Base-by-base conservation (phyloP, 345 rosid species). In the Euphorbia tirucalli region DNA sequence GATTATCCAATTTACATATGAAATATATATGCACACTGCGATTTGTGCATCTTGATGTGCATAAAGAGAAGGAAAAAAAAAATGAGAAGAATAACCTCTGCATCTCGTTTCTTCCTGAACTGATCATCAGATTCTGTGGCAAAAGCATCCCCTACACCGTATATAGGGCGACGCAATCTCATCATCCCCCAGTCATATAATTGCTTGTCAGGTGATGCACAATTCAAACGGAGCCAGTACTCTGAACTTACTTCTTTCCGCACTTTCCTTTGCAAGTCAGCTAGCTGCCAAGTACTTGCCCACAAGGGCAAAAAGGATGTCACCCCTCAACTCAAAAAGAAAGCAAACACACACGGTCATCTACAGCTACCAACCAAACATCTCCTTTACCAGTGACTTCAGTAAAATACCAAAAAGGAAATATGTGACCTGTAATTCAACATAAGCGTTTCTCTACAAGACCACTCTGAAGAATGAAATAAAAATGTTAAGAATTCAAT, bases 101-200 rank as follows among this genome's bases (percentile, higher is more conserved):
- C 87, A 85, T 93, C 98, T 65, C 97, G 93, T 83, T 91, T 93
- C 90, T 91, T 91, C 68, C 97, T 83, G 74, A 89, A 85, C 72
- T 89, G 94, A 74, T 96, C 97, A 82, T 96, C 95, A 75, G 90
- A 86, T 79, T 91, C 99, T 69, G 71, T 81, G 27, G 90, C 89
- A 85, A 91, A 96, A 75, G 96, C 96, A 85, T 91, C 93, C 57
- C 95, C 97, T 73, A 89, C 81, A 4, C 99, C 99, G 75, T 89
- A 90, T 28, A 84, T 74, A 55, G 92, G 88, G 39, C 92, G 93
- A 69, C 82, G 89, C 71, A 91, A 75, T 71, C 98, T 93, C 89
- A 87, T 86, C 96, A 88, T 87, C 52, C 96, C 97, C 98, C 99
- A 96, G 83, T 96, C 97, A 85, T 84, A 93, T 66, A 96, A 72